Evolutionary conservation across 108 stramenopile genomes (phyloP), one percentile per base, ranked within the genome.

Genomic region (Licmophora abbreviata): DNA sequence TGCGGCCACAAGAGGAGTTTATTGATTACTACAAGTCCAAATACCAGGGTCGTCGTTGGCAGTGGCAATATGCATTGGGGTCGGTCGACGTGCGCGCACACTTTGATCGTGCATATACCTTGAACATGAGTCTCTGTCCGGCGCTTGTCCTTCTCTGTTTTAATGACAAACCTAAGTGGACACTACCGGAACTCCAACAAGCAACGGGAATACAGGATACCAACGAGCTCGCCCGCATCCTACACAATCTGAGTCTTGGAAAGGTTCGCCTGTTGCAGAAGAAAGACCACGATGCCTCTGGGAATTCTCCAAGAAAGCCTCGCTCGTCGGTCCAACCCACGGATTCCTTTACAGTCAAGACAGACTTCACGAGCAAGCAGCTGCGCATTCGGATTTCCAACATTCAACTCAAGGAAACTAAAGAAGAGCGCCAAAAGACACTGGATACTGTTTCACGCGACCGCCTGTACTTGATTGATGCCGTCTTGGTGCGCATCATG

Each of bases 401-500:
- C 49, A 95, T 99, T 54, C 79, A 93, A 57, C 70, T 79, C 75
- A 95, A 89, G 64, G 96, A 96, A 64, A 92, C 96, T 30, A 76
- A 76, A 26, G 84, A 92, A 50, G 96, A 99, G 56, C 71, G 87
- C 20, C 69, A 81, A 0, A 85, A 94, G 68, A 95, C 94, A 0
- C 83, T 93, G 40, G 92, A 96, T 59, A 75, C 83, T 6, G 95
- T 98, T 2, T 77, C 68, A 43, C 74, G 87, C 21, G 97, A 98
- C 52, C 82, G 99, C 1, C 68, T 92, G 66, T 95, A 95, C 58
- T 74, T 95, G 44, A 91, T 97, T 49, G 98, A 99, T 59, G 98
- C 98, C 3, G 87, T 88, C 5, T 68, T 96, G 35, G 96, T 99
- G 12, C 77, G 98, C 26, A 95, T 97, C 44, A 97, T 99, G 95